Evolutionary conservation across 148 eudicot genomes (phyloP), one percentile per base, ranked within the genome.

Genomic region (Tetragonia tetragonoides): DNA sequence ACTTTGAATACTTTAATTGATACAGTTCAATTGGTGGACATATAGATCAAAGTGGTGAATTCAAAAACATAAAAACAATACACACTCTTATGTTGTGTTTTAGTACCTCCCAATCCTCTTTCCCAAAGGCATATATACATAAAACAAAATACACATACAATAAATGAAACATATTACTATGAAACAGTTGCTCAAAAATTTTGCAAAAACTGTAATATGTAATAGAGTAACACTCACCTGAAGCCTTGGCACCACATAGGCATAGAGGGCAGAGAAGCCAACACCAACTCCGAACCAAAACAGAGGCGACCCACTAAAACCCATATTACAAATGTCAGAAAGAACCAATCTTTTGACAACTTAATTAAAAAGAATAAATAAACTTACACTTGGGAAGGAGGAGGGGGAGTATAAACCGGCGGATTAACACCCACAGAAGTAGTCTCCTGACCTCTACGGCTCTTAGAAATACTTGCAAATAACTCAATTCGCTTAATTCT

Each of bases 211-310:
- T 60, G 24, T 1, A 60, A 10, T 64, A 46, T 1, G 44, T 28
- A 24, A 62, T 7, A 17, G 28, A 53, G 28, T 16, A 77, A 65
- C 66, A 87, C 86, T 87, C 75, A 91, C 99, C 97, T 95, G 86
- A 74, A 88, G 75, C 82, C 88, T 78, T 12, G 89, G 69, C 72
- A 90, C 91, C 79, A 77, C 91, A 93, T 93, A 89, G 75, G 99
- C 87, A 75, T 89, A 92, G 56, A 92, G 79, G 7, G 94, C 99
- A 57, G 99, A 92, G 63, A 87, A 70, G 41, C 89, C 98, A 80
- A 94, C 97, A 81, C 98, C 98, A 88, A 94, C 90, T 83, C 95
- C 98, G 85, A 94, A 86, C 98, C 98, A 94, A 78, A 94, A 92
- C 74, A 94, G 86, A 70, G 95, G 98, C 53, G 98, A 92, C 62